These are phyloP conservation scores for Exserohilum turcica DNA, from an alignment of 2,329 filamentous ascomycete genomes.

Conservation along the genomic window DNA sequence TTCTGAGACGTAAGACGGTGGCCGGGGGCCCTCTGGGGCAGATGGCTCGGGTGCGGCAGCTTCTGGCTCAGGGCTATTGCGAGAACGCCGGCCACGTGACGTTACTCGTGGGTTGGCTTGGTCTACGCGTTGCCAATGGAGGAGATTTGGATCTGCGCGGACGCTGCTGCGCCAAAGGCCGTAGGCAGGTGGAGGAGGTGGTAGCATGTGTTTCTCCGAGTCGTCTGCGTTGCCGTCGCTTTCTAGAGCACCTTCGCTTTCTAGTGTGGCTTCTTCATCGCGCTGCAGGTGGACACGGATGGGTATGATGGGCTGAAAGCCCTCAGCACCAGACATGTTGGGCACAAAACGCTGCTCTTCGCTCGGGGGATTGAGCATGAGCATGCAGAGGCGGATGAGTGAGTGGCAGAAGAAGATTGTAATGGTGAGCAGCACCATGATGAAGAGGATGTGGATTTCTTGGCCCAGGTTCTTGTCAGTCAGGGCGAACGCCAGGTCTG, in stretches of 20 bases:
- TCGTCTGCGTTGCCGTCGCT: constrained; percentile 19
- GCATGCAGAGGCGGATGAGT: constrained; percentile 73
- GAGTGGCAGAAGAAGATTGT: constrained; percentile 82
- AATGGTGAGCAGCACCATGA: constrained; percentile 74
- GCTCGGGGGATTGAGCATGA: constrained; percentile 58
- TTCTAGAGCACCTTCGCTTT: constrained; percentile 56
- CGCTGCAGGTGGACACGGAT: constrained; percentile 76
- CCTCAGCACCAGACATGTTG: constrained; percentile 61
- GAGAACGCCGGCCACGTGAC: constrained; percentile 6
- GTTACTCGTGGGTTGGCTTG: constrained; percentile 3
- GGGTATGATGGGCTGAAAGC: constrained; percentile 73
- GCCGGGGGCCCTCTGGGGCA: constrained; percentile 52
- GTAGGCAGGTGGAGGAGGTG: constrained; percentile 73
- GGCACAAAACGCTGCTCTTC: constrained; percentile 45
- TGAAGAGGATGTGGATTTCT: constrained; percentile 79
- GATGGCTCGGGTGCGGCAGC: background rate
- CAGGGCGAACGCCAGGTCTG: constrained; percentile 75
- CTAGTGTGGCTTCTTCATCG: constrained; percentile 69
- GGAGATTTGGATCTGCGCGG: constrained; percentile 76
- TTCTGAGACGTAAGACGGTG: constrained; percentile 77
- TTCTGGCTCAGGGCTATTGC: constrained; percentile 4
- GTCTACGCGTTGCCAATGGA: constrained; percentile 75
- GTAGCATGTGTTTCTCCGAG: constrained; percentile 27
- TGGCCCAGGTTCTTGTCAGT: constrained; percentile 66
- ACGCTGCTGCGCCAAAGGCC: constrained; percentile 84